phyloP scores from a whole-genome alignment of 1,139 yeast genomes.

The Wickerhamomyces sp. region DNA sequence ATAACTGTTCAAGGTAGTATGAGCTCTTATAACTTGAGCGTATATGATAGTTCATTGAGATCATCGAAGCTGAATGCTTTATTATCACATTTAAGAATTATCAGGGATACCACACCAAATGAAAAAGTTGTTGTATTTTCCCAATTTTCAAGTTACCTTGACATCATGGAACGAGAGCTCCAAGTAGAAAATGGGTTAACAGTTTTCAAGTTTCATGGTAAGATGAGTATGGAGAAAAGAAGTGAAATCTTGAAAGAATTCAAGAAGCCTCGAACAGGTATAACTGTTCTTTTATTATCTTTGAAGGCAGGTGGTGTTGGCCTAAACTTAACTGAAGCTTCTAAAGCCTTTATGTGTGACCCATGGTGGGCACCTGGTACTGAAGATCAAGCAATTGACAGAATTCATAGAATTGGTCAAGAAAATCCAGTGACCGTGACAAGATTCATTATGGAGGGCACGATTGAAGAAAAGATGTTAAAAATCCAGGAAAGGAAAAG shows the following conservation, averaged over 20 bases:
- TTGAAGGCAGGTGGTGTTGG: constrained; percentile 97
- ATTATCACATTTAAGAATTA: constrained; percentile 48
- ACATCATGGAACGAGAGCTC: constrained; percentile 65
- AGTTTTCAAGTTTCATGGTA: constrained; percentile 75
- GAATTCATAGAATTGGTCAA: constrained; percentile 92
- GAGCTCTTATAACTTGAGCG: constrained; percentile 13
- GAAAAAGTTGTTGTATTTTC: constrained; percentile 87
- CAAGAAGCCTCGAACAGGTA: constrained; percentile 28
- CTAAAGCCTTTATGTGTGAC: constrained; percentile 87
- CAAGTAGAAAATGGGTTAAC: constrained; percentile 40
- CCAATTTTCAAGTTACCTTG: constrained; percentile 82
- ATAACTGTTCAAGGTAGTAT: not conserved
- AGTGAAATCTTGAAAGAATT: constrained; percentile 58
- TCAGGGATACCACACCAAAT: constrained; percentile 51
- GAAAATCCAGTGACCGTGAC: constrained; percentile 64
- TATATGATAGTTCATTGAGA: constrained; percentile 27
- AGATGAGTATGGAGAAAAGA: constrained; percentile 65
- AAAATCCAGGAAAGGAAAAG: constrained; percentile 83
- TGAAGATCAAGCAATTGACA: constrained; percentile 92
- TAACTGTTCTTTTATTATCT: constrained; percentile 64
- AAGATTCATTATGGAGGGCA: constrained; percentile 75
- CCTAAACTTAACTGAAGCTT: constrained; percentile 80
- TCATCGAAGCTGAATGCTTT: constrained; percentile 79
- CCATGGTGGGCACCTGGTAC: constrained; percentile 98
- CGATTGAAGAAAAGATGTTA: constrained; percentile 90